These are phyloP conservation scores for Chaetomium strumarium DNA, from an alignment of 2,329 filamentous ascomycete genomes.

Conservation along the genomic window DNA sequence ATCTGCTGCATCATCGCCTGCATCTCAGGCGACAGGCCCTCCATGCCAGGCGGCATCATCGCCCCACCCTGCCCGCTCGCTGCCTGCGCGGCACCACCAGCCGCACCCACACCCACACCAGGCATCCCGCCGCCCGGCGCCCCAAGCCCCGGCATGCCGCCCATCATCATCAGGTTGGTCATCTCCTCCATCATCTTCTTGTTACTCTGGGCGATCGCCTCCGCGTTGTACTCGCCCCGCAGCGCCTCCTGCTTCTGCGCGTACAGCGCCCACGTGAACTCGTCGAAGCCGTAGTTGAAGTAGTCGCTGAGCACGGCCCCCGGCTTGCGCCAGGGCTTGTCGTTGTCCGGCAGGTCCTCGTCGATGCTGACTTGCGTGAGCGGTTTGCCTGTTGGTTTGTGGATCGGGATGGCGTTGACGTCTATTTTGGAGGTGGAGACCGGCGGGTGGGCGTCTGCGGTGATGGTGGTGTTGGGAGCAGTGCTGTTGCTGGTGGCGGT, in stretches of 20 bases:
- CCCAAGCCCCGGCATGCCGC: conserved; percentile 37
- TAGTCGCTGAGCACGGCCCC: conserved; percentile 94
- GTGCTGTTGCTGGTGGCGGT: conserved; percentile 25
- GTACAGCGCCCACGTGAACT: conserved; percentile 96
- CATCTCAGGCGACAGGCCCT: conserved; percentile 61
- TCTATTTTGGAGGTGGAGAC: conserved; percentile 78
- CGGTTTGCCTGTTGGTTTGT: conserved; percentile 74
- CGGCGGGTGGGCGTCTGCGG: conserved; percentile 41
- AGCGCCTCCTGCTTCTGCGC: conserved; percentile 80
- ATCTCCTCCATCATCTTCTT: conserved; percentile 77
- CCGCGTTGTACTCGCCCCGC: conserved; percentile 67
- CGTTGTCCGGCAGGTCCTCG: conserved; percentile 64
- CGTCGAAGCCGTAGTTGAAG: conserved; percentile 98
- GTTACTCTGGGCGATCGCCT: conserved; percentile 54
- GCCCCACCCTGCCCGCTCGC: neutral
- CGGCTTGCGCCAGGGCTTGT: conserved; percentile 92
- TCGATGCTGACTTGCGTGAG: conserved; percentile 72
- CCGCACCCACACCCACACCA: neutral
- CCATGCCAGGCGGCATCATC: conserved; percentile 48
- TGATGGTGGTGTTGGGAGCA: conserved; percentile 27
- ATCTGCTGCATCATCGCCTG: conserved; percentile 66
- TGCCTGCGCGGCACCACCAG: conserved; percentile 22
- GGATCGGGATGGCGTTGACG: conserved; percentile 73
- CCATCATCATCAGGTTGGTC: conserved; percentile 63
- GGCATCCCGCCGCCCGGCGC: conserved; percentile 29